These are phyloP conservation scores for Amanita phalloides DNA, from an alignment of 768 basidiomycete genomes.

Conservation along the genomic window DNA sequence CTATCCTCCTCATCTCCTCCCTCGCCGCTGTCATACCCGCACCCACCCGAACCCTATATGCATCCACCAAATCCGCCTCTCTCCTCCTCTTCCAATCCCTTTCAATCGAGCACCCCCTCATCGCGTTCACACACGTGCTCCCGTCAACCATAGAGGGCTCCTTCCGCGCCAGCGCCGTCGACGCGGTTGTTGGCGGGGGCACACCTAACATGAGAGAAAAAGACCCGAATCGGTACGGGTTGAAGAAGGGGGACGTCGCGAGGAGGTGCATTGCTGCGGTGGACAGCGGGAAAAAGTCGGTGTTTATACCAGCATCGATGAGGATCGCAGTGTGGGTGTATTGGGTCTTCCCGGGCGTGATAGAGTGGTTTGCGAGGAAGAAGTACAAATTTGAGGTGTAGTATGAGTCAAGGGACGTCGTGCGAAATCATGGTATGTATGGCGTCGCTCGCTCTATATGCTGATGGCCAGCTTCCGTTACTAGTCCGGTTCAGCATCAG, in stretches of 20 bases:
- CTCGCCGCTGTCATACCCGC: conserved; percentile 74
- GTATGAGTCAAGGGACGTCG: no score
- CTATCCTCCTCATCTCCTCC: conserved; percentile 72
- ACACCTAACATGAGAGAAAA: conserved; percentile 21
- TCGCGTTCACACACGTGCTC: conserved; percentile 51
- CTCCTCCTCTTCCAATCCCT: conserved; percentile 70
- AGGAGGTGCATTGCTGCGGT: conserved; percentile 46
- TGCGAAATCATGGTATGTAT: no score
- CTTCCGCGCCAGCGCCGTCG: conserved; percentile 75
- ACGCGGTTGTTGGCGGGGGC: conserved; percentile 27
- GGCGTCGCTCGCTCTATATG: no score
- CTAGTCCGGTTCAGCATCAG: no score
- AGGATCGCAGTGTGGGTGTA: conserved; percentile 43
- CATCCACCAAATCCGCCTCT: conserved; percentile 73
- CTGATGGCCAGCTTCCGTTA: no score
- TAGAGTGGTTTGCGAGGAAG: conserved; percentile 45
- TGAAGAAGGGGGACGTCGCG: conserved; percentile 54
- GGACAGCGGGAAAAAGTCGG: conserved; percentile 42
- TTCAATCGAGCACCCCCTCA: conserved; percentile 66
- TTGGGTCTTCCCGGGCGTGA: conserved; percentile 49
- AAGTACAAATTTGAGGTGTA: conserved; percentile 49
- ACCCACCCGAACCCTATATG: conserved; percentile 79
- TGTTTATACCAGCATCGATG: conserved; percentile 46
- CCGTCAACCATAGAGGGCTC: conserved; percentile 67
- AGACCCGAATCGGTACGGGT: conserved; percentile 46